Evolutionary conservation across 352 stramenopile genomes (phyloP).

Genomic region (Globisporangium mamillatum): DNA sequence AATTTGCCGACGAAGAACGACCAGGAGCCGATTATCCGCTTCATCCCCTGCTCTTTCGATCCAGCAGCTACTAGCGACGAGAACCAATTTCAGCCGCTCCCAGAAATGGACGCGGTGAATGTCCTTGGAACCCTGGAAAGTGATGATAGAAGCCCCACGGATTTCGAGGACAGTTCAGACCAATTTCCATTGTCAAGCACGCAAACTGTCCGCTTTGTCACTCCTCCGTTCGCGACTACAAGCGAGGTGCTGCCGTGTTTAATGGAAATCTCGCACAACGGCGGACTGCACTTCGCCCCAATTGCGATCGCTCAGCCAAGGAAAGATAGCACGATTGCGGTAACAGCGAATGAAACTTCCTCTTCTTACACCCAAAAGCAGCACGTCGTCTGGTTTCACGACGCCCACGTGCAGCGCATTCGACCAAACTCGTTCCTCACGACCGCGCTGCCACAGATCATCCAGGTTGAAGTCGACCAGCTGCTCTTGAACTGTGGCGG

Average conservation of each 20-base stretch:
- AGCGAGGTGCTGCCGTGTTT: conserved; percentile 28
- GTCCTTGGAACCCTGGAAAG: not conserved
- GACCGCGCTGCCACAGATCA: conserved; percentile 27
- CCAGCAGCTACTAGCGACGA: not conserved
- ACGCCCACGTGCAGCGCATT: conserved; percentile 32
- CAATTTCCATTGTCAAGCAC: not conserved
- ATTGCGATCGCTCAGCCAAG: conserved; percentile 23
- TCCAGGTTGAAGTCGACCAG: conserved; percentile 43
- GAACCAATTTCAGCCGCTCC: not conserved
- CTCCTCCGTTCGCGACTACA: conserved; percentile 22
- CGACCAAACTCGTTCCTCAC: conserved; percentile 58
- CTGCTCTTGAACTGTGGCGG: conserved; percentile 14
- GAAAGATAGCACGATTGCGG: not conserved
- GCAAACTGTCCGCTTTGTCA: conserved; percentile 24
- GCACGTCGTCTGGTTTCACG: conserved; percentile 46
- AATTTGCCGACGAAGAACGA: conserved; percentile 33
- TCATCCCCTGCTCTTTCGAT: conserved; percentile 31
- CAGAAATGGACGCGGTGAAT: not conserved
- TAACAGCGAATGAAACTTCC: not conserved
- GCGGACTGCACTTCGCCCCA: conserved; percentile 37
- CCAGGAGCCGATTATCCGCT: conserved; percentile 31
- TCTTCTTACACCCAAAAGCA: conserved; percentile 14
- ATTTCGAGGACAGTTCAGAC: not conserved
- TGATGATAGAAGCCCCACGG: not conserved
- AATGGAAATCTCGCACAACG: conserved; percentile 64